Base-by-base conservation (phyloP, 495 filamentous ascomycete genomes). In the Penicillium samsonianum region DNA sequence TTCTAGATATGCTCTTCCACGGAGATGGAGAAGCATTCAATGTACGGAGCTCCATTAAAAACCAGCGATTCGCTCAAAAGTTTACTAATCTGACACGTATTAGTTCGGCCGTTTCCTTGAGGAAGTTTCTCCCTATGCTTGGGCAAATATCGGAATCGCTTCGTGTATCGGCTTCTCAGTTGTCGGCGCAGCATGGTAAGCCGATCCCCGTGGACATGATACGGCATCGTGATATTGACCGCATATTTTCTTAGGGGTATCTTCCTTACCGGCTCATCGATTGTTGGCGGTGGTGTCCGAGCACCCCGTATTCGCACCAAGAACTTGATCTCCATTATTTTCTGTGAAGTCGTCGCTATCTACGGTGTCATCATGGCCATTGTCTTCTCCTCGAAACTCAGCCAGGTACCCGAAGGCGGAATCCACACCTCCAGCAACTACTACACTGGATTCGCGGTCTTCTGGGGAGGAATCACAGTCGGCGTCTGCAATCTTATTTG, bases 291-390 rank as follows among this genome's bases (percentile, higher is more conserved):
- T 59, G 95, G 95, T 76, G 95, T 99, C 70, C 89, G 87, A 65
- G 94, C 95, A 26, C 95, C 94, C 19, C 85, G 94, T 62, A 98
- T 99, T 71, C 89, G 93, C 64, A 99, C 95, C 51, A 99, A 99
- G 85, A 99, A 98, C 77, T 73, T 99, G 58, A 96, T 99, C 69
- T 98, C 95, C 63, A 98, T 99, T 78, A 97, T 99, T 78, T 99
- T 99, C 82, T 99, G 95, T 78, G 95, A 99, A 77, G 95, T 98
- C 62, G 95, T 99, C 60, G 95, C 95, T 67, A 99, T 99, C 72
- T 99, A 99, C 81, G 95, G 95, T 65, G 92, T 99, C 65, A 99
- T 99, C 76, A 98, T 98, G 90, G 87, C 93, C 59, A 99, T 99
- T 71, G 87, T 99, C 44, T 97, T 96, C 79, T 95, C 92, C 37